Percentiles rank a stretch among this genome's conserved stretches.
Conservation (phyloP, 768 basidiomycete genomes). For the Auriscalpium orientale region DNA sequence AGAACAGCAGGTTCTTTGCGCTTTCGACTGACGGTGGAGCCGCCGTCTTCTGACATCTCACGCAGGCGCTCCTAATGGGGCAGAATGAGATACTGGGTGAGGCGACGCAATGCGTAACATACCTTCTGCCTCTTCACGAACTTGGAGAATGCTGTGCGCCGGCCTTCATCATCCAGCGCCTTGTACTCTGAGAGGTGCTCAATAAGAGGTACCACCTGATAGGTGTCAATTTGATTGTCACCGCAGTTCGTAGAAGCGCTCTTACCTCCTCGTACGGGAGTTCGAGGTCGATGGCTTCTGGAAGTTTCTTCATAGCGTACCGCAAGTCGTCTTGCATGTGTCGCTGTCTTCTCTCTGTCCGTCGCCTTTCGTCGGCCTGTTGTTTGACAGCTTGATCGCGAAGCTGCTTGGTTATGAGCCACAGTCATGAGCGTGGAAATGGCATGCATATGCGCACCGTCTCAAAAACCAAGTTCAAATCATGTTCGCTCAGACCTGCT, state of each 20-base stretch:
- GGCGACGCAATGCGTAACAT: neutral
- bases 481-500: slow-evolving; percentile 39
- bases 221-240: neutral
- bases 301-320: slow-evolving; percentile 87
- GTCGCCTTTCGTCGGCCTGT: slow-evolving; percentile 80
- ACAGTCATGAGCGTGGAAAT: neutral
- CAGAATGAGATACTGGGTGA: neutral
- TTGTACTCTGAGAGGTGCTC: slow-evolving; percentile 81
- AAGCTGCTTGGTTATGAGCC: slow-evolving; percentile 39
- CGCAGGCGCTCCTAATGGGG: slow-evolving; percentile 63
- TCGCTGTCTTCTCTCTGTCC: slow-evolving; percentile 74
- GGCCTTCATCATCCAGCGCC: slow-evolving; percentile 78
- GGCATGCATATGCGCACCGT: slow-evolving; percentile 39
- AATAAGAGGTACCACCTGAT: slow-evolving; percentile 65
- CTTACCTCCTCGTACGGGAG: slow-evolving; percentile 75
- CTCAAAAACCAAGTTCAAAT: slow-evolving; percentile 50
- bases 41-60: slow-evolving; percentile 72
- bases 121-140: slow-evolving; percentile 90
- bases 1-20: slow-evolving; percentile 60
- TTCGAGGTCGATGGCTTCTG: slow-evolving; percentile 72
- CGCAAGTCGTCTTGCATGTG: slow-evolving; percentile 93
- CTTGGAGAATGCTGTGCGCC: slow-evolving; percentile 78
- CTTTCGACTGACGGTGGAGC: slow-evolving; percentile 69
- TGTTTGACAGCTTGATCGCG: slow-evolving; percentile 63
- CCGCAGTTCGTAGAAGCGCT: too few species aligned